phyloP scores from a whole-genome alignment of 2,329 filamentous ascomycete genomes.

The Colletotrichum sp. region DNA sequence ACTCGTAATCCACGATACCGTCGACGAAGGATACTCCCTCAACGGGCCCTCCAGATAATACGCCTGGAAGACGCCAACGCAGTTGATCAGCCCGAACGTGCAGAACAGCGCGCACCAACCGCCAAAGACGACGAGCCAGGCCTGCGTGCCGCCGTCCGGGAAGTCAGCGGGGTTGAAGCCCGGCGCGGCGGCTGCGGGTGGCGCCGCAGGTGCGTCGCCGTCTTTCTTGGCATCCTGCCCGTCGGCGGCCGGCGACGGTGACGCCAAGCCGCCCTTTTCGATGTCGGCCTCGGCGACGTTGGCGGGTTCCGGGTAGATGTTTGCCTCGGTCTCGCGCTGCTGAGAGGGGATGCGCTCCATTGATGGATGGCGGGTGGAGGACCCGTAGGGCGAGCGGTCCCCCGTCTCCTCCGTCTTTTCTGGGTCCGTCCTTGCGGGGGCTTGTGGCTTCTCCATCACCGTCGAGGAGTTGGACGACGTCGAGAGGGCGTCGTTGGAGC shows the following conservation, averaged over 20 bases:
- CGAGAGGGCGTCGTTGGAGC: slow-evolving; percentile 1
- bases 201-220: not conserved
- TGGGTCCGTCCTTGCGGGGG: not conserved
- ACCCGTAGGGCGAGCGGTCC: slow-evolving; percentile 19
- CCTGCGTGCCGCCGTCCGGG: slow-evolving; percentile 62
- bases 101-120: slow-evolving; percentile 48
- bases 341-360: slow-evolving; percentile 34
- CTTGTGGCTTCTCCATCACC: slow-evolving; percentile 2
- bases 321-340: slow-evolving; percentile 37
- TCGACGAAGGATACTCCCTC: slow-evolving; percentile 49
- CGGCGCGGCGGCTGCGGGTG: slow-evolving; percentile 13
- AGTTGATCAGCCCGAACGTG: slow-evolving; percentile 50
- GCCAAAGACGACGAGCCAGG: slow-evolving; percentile 61
- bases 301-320: slow-evolving; percentile 33
- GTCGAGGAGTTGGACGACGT: slow-evolving; percentile 22
- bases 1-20: slow-evolving; percentile 65
- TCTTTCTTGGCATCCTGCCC: slow-evolving; percentile 19
- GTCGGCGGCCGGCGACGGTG: not conserved
- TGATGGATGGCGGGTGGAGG: slow-evolving; percentile 17
- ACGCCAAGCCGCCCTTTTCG: slow-evolving; percentile 31
- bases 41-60: slow-evolving; percentile 60
- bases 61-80: slow-evolving; percentile 60
- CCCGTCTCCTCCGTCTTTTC: slow-evolving; percentile 6
- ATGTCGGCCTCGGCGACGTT: slow-evolving; percentile 35
- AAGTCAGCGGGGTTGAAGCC: slow-evolving; percentile 54